Base-by-base conservation (phyloP, 169 alveolate genomes). In the Eimeria sp. region DNA sequence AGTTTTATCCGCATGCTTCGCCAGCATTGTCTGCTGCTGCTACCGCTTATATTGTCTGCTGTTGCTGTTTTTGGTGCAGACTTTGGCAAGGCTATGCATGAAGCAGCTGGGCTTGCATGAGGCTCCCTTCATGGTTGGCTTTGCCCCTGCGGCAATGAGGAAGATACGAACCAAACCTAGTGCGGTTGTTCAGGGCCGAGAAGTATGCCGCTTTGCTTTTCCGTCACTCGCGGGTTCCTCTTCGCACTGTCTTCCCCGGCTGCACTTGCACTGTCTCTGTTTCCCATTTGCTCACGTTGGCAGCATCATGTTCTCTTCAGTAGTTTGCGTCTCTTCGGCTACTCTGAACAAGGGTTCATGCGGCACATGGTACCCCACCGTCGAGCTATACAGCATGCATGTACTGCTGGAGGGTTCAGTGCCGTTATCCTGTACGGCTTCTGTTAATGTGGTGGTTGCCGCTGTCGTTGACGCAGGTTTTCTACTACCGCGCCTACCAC, bases 401-500 rank as follows among this genome's bases (percentile, higher is more conserved):
- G 60, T 66, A 25, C 56, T 6, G 6, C 46, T 30, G 87, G 6
- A 27, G 85, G 85, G 2, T 0, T 85, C 52, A 0, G 56, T 43
- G 27, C 40, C 85, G 2, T 9, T 56, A 37, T 43, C 6, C 23
- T 49, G 20, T 30, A 13, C 52, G 66, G 49, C 54, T 40, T 14
- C 68, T 25, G 40, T 27, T 20, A 64, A 20, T 11, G 49, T 4
- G 30, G 82, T 76, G 43, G 40, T 54, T 64, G 76, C 27, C 16
- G 77, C 49, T 82, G 71, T n/a, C 43, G 46, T 58, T 49, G 64
- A 16, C 20, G 54, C 90, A 95, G 97, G 54, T 95, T 25, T 95
- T 95, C 85, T 95, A 78, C 95, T 95, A 95, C 88, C 95, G 97
- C 20, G 97, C 95, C 37, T 72, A 90, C 72, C 94, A 90, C 78